These are phyloP conservation scores for Fusarium sp. DNA, from an alignment of 2,329 filamentous ascomycete genomes.

Conservation along the genomic window DNA sequence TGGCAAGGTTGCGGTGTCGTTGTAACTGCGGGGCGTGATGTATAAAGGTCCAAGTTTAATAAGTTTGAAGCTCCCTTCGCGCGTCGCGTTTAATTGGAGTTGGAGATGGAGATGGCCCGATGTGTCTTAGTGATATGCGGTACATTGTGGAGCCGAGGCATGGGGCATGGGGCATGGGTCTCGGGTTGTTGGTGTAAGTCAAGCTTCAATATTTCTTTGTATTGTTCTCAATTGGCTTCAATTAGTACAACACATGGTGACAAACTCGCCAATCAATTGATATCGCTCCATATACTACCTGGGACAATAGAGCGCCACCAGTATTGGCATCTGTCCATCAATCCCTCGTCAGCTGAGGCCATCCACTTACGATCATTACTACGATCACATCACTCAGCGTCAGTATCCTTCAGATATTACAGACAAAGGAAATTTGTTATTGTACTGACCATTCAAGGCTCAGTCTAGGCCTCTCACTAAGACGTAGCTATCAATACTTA, in stretches of 20 bases:
- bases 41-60: conserved; percentile 26
- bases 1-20: neutral
- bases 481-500: neutral
- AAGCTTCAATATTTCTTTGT: neutral
- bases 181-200: neutral
- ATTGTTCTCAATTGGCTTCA: neutral
- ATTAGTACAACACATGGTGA: neutral
- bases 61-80: conserved; percentile 19
- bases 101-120: neutral
- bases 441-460: neutral
- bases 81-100: conserved; percentile 27
- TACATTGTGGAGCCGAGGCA: conserved; percentile 1
- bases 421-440: neutral
- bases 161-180: neutral
- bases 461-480: neutral
- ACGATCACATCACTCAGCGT: neutral
- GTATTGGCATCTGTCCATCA: neutral
- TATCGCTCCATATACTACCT: accelerated
- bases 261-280: neutral
- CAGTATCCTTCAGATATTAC: neutral
- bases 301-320: neutral
- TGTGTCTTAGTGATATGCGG: conserved; percentile 3
- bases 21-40: conserved; percentile 21
- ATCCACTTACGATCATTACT: neutral
- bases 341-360: neutral